Percentiles rank a stretch among this genome's conserved stretches.
phyloP scores from a whole-genome alignment of 2,329 filamentous ascomycete genomes.

The Pseudocercospora fuligena region DNA sequence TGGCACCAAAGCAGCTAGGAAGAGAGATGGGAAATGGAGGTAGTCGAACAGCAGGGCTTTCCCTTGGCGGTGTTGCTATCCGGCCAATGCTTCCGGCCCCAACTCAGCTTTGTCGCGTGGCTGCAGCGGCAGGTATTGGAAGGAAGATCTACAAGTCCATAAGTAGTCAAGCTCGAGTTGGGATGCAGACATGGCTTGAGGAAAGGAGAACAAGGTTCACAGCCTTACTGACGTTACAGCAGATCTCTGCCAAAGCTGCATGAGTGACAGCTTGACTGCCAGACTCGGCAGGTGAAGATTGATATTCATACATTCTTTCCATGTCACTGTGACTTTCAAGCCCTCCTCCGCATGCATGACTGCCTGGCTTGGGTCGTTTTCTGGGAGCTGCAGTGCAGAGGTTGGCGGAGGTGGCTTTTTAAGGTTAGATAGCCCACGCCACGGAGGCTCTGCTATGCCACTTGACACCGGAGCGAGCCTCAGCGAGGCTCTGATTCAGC shows the following conservation, averaged over 20 bases:
- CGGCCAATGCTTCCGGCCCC: not conserved
- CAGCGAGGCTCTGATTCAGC: not conserved
- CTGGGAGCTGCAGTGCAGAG: not conserved
- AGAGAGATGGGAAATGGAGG: no score
- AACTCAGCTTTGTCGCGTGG: not conserved
- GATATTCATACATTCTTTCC: not conserved
- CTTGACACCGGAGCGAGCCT: not conserved
- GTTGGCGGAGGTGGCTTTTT: not conserved
- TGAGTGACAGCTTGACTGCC: constrained; percentile 38
- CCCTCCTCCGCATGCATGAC: not conserved
- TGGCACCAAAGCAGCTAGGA: no score
- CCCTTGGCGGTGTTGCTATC: not conserved
- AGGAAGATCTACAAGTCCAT: not conserved
- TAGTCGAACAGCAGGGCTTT: not conserved
- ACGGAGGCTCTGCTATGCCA: not conserved
- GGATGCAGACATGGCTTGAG: not conserved
- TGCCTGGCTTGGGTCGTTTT: not conserved
- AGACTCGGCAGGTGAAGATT: not conserved
- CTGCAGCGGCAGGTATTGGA: constrained; percentile 4
- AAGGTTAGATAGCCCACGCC: not conserved
- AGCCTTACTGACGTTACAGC: constrained; percentile 3
- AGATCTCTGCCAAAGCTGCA: not conserved
- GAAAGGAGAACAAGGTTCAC: not conserved
- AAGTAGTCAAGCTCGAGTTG: not conserved
- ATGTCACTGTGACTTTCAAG: not conserved